phyloP scores from a whole-genome alignment of 441 rosid species.

The Breynia disticha region DNA sequence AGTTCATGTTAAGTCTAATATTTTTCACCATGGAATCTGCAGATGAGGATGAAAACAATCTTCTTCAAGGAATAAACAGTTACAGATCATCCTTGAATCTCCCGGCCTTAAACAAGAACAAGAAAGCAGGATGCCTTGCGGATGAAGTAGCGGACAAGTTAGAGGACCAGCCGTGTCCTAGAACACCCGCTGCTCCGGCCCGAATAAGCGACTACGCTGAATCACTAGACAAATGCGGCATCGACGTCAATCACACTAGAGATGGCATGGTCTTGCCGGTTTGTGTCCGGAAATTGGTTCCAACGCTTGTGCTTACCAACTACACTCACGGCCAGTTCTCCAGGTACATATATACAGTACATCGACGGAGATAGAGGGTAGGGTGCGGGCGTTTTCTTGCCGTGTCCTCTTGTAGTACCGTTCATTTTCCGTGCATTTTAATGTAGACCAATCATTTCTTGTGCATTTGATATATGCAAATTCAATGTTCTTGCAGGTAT shows the following conservation, averaged over 20 bases:
- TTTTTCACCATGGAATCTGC: not conserved
- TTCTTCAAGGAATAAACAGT: conserved; percentile 68
- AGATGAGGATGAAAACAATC: conserved; percentile 35
- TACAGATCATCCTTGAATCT: conserved; percentile 41
- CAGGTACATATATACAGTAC: not conserved
- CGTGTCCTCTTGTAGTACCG: no score
- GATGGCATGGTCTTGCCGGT: conserved; percentile 58
- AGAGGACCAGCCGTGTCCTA: conserved; percentile 41
- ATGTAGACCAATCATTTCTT: no score
- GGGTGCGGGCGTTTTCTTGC: no score
- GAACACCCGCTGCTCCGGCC: conserved; percentile 16
- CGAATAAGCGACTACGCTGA: conserved; percentile 34
- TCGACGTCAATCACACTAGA: conserved; percentile 38
- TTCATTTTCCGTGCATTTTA: no score
- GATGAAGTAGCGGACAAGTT: conserved; percentile 47
- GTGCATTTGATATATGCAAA: no score
- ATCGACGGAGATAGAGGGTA: no score
- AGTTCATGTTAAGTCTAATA: no score
- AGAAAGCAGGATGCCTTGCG: conserved; percentile 55
- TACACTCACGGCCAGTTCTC: conserved; percentile 49
- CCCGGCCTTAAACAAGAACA: conserved; percentile 34
- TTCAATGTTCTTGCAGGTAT: conserved; percentile 14
- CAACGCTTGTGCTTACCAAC: conserved; percentile 55
- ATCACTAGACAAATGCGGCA: conserved; percentile 40
- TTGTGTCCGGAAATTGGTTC: conserved; percentile 45